Evolutionary conservation across 306 rosid genomes (phyloP), one percentile per base, ranked within the genome.

Genomic region (Medicago arabica): DNA sequence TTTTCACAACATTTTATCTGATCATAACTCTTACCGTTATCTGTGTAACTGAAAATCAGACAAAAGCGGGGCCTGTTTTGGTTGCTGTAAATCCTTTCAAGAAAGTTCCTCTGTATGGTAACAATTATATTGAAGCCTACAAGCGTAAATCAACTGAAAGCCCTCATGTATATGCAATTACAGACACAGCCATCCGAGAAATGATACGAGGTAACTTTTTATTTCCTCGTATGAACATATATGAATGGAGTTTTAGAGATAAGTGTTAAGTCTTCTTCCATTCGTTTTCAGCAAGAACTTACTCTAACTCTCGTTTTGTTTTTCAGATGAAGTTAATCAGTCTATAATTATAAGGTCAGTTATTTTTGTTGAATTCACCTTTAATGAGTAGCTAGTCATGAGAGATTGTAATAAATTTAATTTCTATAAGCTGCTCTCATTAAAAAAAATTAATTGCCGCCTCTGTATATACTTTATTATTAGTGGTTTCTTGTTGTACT

Each of bases 31-130:
- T 9, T 47, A 46, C 60, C 38, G 5, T 53, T 78, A 46, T 59
- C 16, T 85, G 72, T 63, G 38, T 34, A 75, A 66, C 82, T 78
- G 50, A 65, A 73, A 75, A 77, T 75, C 82, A 93, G 97, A 93
- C 98, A 47, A 93, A 89, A 84, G 97, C 97, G 9, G 98, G 98
- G 21, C 97, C 97, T n/a, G 93, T 93, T 75, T 91, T 93, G 90
- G 98, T 93, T 77, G 98, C 98, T 34, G 74, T 91, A 77, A 93
- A 93, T 80, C 96, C 98, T 41, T 93, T 93, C 69, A 93, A 89
- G 87, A 93, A 86, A 91, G 97, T 93, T 69, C 80, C 89, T 81
- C 80, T 93, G 54, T 93, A 93, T 44, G 94, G 96, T 76, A 86
- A 85, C 76, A 85, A 91, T 77, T 91, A 87, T 82, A 91, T 93